These are phyloP conservation scores for Colletotrichum phormii DNA, from an alignment of 2,329 filamentous ascomycete genomes.

Conservation along the genomic window DNA sequence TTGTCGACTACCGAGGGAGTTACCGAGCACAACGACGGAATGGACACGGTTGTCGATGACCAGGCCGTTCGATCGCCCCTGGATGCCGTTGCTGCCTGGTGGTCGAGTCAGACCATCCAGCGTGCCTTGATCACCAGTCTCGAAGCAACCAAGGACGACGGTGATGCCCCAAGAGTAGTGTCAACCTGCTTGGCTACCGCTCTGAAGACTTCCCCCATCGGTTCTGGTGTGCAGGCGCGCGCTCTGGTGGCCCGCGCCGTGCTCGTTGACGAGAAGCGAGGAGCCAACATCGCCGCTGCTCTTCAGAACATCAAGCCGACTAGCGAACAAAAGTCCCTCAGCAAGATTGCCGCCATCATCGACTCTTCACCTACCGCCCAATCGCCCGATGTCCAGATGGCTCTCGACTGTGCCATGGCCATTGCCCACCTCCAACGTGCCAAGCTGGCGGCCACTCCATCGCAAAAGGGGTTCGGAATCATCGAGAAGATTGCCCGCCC, in stretches of 20 bases:
- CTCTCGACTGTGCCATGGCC: constrained; percentile 70
- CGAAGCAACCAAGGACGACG: constrained; percentile 61
- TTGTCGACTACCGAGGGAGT: constrained; percentile 77
- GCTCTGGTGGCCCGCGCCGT: constrained; percentile 70
- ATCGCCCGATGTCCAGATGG: constrained; percentile 65
- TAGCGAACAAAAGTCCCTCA: constrained; percentile 48
- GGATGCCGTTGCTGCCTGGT: constrained; percentile 93
- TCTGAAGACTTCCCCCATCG: constrained; percentile 79
- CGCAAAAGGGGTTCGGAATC: constrained; percentile 57
- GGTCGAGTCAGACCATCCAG: constrained; percentile 79
- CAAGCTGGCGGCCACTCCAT: constrained; percentile 50
- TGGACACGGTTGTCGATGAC: constrained; percentile 88
- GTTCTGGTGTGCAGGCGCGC: constrained; percentile 76
- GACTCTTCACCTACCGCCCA: constrained; percentile 57
- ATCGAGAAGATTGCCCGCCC: constrained; percentile 62
- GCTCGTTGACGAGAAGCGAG: constrained; percentile 64
- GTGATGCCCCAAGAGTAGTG: constrained; percentile 52
- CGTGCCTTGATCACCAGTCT: constrained; percentile 75
- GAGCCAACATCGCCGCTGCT: constrained; percentile 66
- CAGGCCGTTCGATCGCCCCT: constrained; percentile 86
- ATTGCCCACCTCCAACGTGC: constrained; percentile 67
- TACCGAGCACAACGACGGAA: constrained; percentile 72
- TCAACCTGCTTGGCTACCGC: constrained; percentile 73
- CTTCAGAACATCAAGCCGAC: constrained; percentile 62
- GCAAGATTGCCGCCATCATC: constrained; percentile 54